Evolutionary conservation across 345 rosid species (phyloP), one percentile per base, ranked within the genome.

Genomic region (Sisymbrium irio): DNA sequence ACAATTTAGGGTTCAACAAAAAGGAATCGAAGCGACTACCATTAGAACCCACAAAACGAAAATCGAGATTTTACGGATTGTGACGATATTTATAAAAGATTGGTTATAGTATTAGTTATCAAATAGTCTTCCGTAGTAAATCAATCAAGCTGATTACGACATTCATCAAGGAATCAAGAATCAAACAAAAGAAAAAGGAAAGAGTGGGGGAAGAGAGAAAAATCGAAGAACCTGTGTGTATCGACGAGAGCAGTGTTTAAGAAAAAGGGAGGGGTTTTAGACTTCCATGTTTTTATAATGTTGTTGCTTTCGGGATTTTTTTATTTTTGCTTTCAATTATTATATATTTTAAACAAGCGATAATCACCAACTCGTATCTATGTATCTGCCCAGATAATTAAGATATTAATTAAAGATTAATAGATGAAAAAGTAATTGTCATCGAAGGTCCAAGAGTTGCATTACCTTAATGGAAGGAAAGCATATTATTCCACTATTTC

Each of bases 221-320:
- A 62, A 67, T 33, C n/a, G 15, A 44, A 22, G 49, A 73, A 73
- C 71, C 66, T 50, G 56, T 65, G 15, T 56, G 53, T 63, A 54
- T 63, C 33, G 32, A 46, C 7, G 54, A 3, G 40, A 2, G 40
- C 36, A 22, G 12, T 22, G 58, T 44, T 44, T 9, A 10, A 45
- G 25, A 10, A 19, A 2, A 3, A 30, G 25, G 15, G 30, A 30
- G 62, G 7, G 32, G 33, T 53, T 62, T 42, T 40, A 72, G 76
- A 40, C 40, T 62, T 30, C 20, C 35, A 28, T 62, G 62, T 62
- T 45, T 60, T 20, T 32, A 32, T 27, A 3, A 1, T 32, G 35
- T 6, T 32, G 7, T 8, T 32, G 35, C 35, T 32, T 32, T 6
- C 35, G 35, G 35, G 6, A 1, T 32, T 32, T 32, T 32, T 32